Conservation (phyloP, 1,139 yeast species). For the Yamadazyma atmosphaerica region DNA sequence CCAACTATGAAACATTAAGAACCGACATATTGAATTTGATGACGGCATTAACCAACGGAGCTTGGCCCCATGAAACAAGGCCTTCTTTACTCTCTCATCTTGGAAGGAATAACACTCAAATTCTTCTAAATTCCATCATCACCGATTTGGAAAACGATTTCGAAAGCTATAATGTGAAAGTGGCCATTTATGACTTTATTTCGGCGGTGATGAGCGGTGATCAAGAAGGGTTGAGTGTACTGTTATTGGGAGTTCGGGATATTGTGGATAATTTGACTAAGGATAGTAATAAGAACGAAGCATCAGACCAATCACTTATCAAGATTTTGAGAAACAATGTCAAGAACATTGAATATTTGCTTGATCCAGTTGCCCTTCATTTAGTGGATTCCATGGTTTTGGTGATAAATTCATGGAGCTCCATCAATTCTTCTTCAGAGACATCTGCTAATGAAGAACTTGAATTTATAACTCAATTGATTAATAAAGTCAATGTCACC, state of each 20-base stretch:
- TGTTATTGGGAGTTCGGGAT: slow-evolving; percentile 73
- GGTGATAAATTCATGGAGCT: slow-evolving; percentile 70
- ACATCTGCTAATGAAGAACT: slow-evolving; percentile 37
- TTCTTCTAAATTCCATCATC: slow-evolving; percentile 58
- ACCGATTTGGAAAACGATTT: slow-evolving; percentile 61
- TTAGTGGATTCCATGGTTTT: slow-evolving; percentile 64
- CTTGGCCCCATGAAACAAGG: slow-evolving; percentile 54
- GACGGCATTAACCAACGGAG: slow-evolving; percentile 59
- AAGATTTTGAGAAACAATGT: slow-evolving; percentile 61
- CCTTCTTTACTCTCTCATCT: slow-evolving; percentile 84
- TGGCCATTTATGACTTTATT: slow-evolving; percentile 66
- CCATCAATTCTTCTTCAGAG: slow-evolving; percentile 48
- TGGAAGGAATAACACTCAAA: slow-evolving; percentile 61
- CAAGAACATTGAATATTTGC: slow-evolving; percentile 50
- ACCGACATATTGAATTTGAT: slow-evolving; percentile 56
- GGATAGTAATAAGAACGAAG: slow-evolving; percentile 16
- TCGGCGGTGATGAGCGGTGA: slow-evolving; percentile 74
- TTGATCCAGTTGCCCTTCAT: slow-evolving; percentile 58
- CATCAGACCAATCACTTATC: slow-evolving; percentile 39
- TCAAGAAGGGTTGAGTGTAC: slow-evolving; percentile 84
- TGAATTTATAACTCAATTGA: slow-evolving; percentile 52
- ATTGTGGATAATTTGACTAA: slow-evolving; percentile 39
- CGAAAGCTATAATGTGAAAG: slow-evolving; percentile 56
- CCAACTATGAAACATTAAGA: slow-evolving; percentile 49
- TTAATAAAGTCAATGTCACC: slow-evolving; percentile 34